Evolutionary conservation across 2,329 filamentous ascomycete species (phyloP).

Genomic region (Hypoxylon sp.): DNA sequence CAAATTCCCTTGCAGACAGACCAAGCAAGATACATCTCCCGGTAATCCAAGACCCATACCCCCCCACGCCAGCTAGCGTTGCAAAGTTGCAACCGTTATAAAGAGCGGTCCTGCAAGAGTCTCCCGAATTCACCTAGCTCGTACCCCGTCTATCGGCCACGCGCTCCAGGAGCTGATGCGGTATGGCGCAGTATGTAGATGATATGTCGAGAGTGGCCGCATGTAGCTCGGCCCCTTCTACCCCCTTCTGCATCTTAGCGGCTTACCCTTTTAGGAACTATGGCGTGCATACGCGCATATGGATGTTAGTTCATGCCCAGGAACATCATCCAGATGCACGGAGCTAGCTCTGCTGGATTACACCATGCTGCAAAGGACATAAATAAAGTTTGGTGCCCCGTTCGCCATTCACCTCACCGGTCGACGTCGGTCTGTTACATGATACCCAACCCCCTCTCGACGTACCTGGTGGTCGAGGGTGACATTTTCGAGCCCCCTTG

Average conservation of each 20-base stretch:
- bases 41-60: constrained; percentile 32
- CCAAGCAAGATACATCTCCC: constrained; percentile 40
- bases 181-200: constrained; percentile 38
- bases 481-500: constrained; percentile 25
- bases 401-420: constrained; percentile 32
- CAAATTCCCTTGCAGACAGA: constrained; percentile 38
- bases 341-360: constrained; percentile 32
- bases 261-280: constrained; percentile 47
- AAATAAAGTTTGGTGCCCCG: constrained; percentile 39
- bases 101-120: constrained; percentile 46
- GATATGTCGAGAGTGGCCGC: constrained; percentile 42
- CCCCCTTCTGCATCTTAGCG: constrained; percentile 39
- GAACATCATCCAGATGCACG: constrained; percentile 37
- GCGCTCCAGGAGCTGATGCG: constrained; percentile 37
- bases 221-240: constrained; percentile 35
- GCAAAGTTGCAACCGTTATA: constrained; percentile 40
- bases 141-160: constrained; percentile 36
- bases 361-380: constrained; percentile 31
- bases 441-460: constrained; percentile 21
- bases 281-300: constrained; percentile 44
- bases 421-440: constrained; percentile 35
- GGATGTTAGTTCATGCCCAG: constrained; percentile 36
- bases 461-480: constrained; percentile 33
- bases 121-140: constrained; percentile 48
- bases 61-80: constrained; percentile 48